These are phyloP conservation scores for Aureobasidium namibiae DNA, from an alignment of 2,329 filamentous ascomycete species.

Conservation along the genomic window DNA sequence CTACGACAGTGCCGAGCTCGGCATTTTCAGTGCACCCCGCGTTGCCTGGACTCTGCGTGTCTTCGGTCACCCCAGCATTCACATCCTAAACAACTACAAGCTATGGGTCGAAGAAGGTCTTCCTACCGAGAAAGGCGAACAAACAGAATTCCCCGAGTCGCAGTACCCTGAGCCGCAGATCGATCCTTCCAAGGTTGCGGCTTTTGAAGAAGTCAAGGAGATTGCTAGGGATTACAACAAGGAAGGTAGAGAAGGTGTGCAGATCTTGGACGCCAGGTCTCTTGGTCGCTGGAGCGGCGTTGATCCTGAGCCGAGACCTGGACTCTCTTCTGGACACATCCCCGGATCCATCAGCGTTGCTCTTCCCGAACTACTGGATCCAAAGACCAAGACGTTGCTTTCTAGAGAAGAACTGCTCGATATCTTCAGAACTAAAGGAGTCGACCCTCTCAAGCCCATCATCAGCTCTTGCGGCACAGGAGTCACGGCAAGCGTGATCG, in stretches of 20 bases:
- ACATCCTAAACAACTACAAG: constrained; percentile 91
- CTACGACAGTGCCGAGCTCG: constrained; percentile 84
- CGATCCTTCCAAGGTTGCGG: constrained; percentile 57
- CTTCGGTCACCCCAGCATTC: constrained; percentile 83
- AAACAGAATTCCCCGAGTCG: constrained; percentile 39
- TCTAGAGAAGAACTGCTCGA: constrained; percentile 62
- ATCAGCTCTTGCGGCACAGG: constrained; percentile 88
- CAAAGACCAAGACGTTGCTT: constrained; percentile 71
- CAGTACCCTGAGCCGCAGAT: constrained; percentile 37
- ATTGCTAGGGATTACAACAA: constrained; percentile 70
- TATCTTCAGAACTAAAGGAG: constrained; percentile 69
- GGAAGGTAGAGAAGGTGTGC: constrained; percentile 72
- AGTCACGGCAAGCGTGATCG: constrained; percentile 85
- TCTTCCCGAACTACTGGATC: constrained; percentile 70
- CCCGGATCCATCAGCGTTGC: constrained; percentile 80
- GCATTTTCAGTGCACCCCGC: constrained; percentile 87
- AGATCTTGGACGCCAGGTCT: constrained; percentile 82
- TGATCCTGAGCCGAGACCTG: constrained; percentile 78
- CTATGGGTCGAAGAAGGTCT: constrained; percentile 81
- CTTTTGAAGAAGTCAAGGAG: constrained; percentile 75
- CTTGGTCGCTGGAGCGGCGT: constrained; percentile 71
- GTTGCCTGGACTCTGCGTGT: constrained; percentile 88
- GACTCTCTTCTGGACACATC: constrained; percentile 80
- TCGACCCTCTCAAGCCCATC: constrained; percentile 72
- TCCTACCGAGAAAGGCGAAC: constrained; percentile 70